Evolutionary conservation across 2,329 filamentous ascomycete genomes (phyloP).

Genomic region (Neodidymelliopsis sp.): DNA sequence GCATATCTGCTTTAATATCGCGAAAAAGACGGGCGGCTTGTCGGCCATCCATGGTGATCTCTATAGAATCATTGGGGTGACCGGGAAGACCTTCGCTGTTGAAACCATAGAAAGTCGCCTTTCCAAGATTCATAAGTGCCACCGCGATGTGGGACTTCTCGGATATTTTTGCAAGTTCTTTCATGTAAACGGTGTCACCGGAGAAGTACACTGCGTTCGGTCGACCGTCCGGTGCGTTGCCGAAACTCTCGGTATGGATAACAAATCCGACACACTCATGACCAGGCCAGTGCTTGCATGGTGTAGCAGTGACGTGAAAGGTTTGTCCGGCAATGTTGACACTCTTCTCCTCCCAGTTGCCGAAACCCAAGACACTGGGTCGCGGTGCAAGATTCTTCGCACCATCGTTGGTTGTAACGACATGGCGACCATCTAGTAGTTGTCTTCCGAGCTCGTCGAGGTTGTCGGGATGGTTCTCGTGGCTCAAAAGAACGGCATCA

Average conservation of each 20-base stretch:
- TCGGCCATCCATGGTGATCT: too few relatives aligned
- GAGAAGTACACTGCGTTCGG: constrained; percentile 60
- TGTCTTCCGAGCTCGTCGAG: constrained; percentile 57
- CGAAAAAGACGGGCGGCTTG: too few relatives aligned
- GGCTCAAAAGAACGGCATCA: constrained; percentile 59
- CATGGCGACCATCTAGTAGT: constrained; percentile 56
- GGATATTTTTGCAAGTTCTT: constrained; percentile 37
- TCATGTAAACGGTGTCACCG: constrained; percentile 59
- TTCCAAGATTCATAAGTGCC: too few relatives aligned
- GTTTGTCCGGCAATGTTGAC: constrained; percentile 41
- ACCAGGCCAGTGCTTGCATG: constrained; percentile 54
- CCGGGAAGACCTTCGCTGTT: too few relatives aligned
- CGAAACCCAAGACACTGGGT: constrained; percentile 47
- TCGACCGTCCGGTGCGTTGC: constrained; percentile 40
- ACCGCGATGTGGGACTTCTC: too few relatives aligned
- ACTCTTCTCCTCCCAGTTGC: constrained; percentile 40
- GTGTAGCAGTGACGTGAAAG: constrained; percentile 54
- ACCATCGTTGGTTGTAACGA: constrained; percentile 58
- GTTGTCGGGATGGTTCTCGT: constrained; percentile 61
- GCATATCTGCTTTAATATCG: too few relatives aligned
- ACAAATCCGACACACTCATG: constrained; percentile 58
- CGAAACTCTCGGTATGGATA: constrained; percentile 49
- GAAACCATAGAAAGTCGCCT: too few relatives aligned
- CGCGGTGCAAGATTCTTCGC: constrained; percentile 54
- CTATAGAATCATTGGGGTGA: too few relatives aligned